Percentiles rank a stretch among this genome's conserved stretches.
Conservation (phyloP, 2,329 filamentous ascomycete genomes). For the Neodidymelliopsis sp. region DNA sequence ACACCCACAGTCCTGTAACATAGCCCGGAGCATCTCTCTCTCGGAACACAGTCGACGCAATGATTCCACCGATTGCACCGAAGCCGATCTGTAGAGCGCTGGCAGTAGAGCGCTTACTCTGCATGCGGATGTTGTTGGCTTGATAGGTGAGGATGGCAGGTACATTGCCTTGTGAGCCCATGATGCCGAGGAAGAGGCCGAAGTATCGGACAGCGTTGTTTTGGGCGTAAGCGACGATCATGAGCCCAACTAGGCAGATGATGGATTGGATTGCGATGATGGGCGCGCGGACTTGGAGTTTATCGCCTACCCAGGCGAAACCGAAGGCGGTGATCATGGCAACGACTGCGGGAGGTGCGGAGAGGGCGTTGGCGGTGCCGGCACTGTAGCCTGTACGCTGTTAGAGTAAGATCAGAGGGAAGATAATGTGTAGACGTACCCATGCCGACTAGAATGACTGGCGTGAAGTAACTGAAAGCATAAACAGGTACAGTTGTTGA, state of each 20-base stretch:
- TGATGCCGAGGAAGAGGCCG: conserved; percentile 35
- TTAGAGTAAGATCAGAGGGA: neutral
- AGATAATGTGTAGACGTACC: neutral
- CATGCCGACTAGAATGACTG: conserved; percentile 38
- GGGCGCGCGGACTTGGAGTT: conserved; percentile 33
- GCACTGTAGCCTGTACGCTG: conserved; percentile 17
- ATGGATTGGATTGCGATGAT: conserved; percentile 31
- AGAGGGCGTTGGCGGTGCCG: conserved; percentile 26
- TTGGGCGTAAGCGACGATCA: conserved; percentile 33
- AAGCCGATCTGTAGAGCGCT: conserved; percentile 35
- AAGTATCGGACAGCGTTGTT: conserved; percentile 37
- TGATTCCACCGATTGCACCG: conserved; percentile 36
- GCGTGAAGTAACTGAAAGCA: conserved; percentile 37
- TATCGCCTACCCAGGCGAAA: conserved; percentile 36
- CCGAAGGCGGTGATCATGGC: conserved; percentile 34
- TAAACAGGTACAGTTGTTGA: conserved; percentile 34
- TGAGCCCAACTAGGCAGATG: conserved; percentile 32
- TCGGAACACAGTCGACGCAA: conserved; percentile 31
- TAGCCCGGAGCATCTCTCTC: conserved; percentile 33
- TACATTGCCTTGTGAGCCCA: conserved; percentile 28
- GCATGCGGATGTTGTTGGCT: conserved; percentile 33
- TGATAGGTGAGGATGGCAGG: conserved; percentile 38
- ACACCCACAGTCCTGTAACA: conserved; percentile 29
- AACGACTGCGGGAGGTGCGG: conserved; percentile 35
- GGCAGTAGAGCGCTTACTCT: conserved; percentile 32